A percentile compares a stretch with the other conserved stretches of the same genome.
Evolutionary conservation across 768 basidiomycete genomes (phyloP).

Genomic region (Lactifluus rugatus): DNA sequence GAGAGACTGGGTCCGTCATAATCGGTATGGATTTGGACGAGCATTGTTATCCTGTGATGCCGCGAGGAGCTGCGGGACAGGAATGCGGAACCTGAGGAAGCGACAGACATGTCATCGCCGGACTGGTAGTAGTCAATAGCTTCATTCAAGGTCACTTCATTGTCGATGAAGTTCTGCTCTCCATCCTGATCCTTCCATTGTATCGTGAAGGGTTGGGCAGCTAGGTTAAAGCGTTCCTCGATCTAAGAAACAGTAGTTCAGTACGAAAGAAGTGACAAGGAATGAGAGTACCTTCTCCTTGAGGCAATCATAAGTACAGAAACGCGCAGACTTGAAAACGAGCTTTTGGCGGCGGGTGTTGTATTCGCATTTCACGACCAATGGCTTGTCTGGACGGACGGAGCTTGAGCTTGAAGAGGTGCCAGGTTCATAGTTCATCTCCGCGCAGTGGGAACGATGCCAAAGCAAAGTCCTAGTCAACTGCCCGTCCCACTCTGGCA

Average conservation of each 20-base stretch:
- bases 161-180: slow-evolving; percentile 58
- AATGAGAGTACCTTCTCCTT: slow-evolving; percentile 46
- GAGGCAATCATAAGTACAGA: slow-evolving; percentile 69
- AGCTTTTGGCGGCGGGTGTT: slow-evolving; percentile 68
- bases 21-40: slow-evolving; percentile 70
- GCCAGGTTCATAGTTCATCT: not conserved
- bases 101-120: slow-evolving; percentile 57
- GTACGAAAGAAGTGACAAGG: slow-evolving; percentile 10
- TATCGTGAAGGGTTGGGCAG: slow-evolving; percentile 58
- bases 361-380: slow-evolving; percentile 78
- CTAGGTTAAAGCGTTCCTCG: slow-evolving; percentile 75
- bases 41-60: slow-evolving; percentile 59
- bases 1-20: slow-evolving; percentile 89
- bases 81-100: slow-evolving; percentile 65
- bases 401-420: not conserved
- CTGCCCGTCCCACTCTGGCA: not conserved
- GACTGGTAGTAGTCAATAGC: slow-evolving; percentile 83
- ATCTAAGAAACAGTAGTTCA: slow-evolving; percentile 38
- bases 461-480: not conserved
- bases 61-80: slow-evolving; percentile 54
- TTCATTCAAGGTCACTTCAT: slow-evolving; percentile 70
- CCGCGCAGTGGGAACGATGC: not conserved
- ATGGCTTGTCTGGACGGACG: slow-evolving; percentile 51
- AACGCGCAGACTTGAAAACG: slow-evolving; percentile 67
- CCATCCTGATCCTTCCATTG: slow-evolving; percentile 86